Base-by-base conservation (phyloP, 352 stramenopile species). In the Phytophthora pini region DNA sequence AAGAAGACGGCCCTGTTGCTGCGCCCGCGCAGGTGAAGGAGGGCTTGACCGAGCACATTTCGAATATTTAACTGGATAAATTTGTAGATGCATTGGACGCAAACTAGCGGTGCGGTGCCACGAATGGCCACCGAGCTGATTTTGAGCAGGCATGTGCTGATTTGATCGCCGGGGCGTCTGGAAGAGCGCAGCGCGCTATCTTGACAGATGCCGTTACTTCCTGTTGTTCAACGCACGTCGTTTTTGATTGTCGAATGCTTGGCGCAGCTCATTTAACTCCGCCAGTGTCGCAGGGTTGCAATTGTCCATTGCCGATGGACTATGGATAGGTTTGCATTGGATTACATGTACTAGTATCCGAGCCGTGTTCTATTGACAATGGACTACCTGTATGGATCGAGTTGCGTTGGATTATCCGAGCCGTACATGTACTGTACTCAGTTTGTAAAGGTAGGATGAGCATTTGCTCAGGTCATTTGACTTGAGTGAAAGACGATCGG, bases 61-160 rank as follows among this genome's bases (percentile, higher is more conserved):
- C 43, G 44, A 44, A 67, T 72, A 72, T 72, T 72, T 72, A 72
- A 62, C 40, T 55, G 40, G 12, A 58, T 22, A 44, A 63, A 64
- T 29, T 34, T 48, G 40, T 61, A 61, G 32, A 70, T 59, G n/a
- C 13, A 65, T 64, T 54, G 15, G 36, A 53, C 36, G 22, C 17
- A 54, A 54, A 53, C 45, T 53, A 53, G 8, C 22, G 44, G 50
- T 56, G 47, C 13, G 31, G 48, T 46, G 45, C 56, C 22, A 11
- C 4, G 22, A 45, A 13, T 40, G 38, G 46, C 36, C 27, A 20
- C 38, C 32, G 12, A 10, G 36, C 38, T 59, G 40, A 60, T 47
- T 66, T 59, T 46, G 12, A 45, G 10, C 40, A 48, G 39, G 20
- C 38, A 45, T 38, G 17, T 12, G 41, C 44, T 55, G 54, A 46